Conservation (phyloP, 768 basidiomycete species). For the Lactifluus subvellereus region DNA sequence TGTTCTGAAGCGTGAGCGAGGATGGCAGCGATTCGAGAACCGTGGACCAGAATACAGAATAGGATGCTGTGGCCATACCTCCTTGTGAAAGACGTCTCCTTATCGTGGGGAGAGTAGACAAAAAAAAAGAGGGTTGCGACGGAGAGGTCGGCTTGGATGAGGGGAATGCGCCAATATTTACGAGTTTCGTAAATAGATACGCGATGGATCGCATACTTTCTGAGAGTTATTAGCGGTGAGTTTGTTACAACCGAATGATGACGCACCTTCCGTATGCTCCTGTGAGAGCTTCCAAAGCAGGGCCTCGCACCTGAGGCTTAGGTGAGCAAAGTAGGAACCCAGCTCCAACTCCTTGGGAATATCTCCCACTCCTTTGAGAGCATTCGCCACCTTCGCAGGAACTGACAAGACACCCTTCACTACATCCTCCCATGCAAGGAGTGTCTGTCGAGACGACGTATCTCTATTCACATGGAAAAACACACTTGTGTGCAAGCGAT, state of each 20-base stretch:
- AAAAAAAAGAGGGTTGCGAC: conserved; percentile 72
- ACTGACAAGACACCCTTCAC: conserved; percentile 58
- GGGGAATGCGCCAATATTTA: conserved; percentile 63
- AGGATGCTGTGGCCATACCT: conserved; percentile 30
- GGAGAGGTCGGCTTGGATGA: conserved; percentile 41
- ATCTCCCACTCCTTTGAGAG: conserved; percentile 38
- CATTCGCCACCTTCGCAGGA: conserved; percentile 78
- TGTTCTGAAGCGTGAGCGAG: conserved; percentile 45
- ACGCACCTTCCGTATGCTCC: conserved; percentile 39
- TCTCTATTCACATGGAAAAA: conserved; percentile 31
- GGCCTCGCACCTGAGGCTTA: conserved; percentile 49
- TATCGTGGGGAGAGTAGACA: conserved; percentile 43
- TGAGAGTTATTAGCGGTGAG: conserved; percentile 4
- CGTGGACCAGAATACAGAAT: conserved; percentile 46
- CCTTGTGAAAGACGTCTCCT: conserved; percentile 34
- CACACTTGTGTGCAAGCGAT: conserved; percentile 53
- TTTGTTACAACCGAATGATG: background rate
- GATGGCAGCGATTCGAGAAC: conserved; percentile 46
- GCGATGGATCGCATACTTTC: conserved; percentile 36
- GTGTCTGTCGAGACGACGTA: conserved; percentile 28
- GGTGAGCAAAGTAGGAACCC: conserved; percentile 47
- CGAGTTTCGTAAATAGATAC: conserved; percentile 60
- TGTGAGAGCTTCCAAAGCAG: conserved; percentile 44
- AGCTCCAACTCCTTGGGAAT: conserved; percentile 50
- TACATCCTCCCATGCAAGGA: conserved; percentile 66